A percentile compares a stretch with the other conserved stretches of the same genome.
Conservation (phyloP, 23 red algal genomes). For the Gracilaria caudata region DNA sequence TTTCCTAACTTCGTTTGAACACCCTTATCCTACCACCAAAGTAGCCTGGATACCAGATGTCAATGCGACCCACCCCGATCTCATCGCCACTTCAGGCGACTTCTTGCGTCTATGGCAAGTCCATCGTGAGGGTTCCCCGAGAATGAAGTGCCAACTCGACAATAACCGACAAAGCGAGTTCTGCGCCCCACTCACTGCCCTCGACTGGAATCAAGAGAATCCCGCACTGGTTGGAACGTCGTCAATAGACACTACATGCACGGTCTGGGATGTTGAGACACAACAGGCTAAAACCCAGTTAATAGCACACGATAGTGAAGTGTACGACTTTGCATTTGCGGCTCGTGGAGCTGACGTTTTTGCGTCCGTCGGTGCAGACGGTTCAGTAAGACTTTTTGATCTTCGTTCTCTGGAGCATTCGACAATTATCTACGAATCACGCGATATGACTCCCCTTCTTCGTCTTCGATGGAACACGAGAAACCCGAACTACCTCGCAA, state of each 20-base stretch:
- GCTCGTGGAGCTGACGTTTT: constrained; percentile 81
- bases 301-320: constrained; percentile 97
- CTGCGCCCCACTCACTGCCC: constrained; percentile 90
- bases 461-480: constrained; percentile 90
- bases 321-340: constrained; percentile 98
- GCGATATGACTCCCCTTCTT: constrained; percentile 80
- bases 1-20: constrained; percentile 63
- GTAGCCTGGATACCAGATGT: constrained; percentile 86
- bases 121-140: constrained; percentile 27
- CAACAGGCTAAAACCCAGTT: constrained; percentile 89
- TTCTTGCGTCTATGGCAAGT: constrained; percentile 82
- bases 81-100: constrained; percentile 85
- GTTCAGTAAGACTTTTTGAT: constrained; percentile 94
- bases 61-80: constrained; percentile 45
- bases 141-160: constrained; percentile 65
- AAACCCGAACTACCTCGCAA: constrained; percentile 87
- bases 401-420: constrained; percentile 90
- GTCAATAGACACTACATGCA: constrained; percentile 96
- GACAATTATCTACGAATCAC: constrained; percentile 92
- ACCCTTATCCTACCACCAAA: constrained; percentile 89
- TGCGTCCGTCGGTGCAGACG: constrained; percentile 93
- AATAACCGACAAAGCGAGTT: constrained; percentile 77
- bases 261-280: constrained; percentile 91
- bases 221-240: constrained; percentile 73
- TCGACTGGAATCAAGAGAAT: constrained; percentile 96